phyloP scores from a whole-genome alignment of 202 grass and related monocot genomes.

The Brachypodium distachyon region DNA sequence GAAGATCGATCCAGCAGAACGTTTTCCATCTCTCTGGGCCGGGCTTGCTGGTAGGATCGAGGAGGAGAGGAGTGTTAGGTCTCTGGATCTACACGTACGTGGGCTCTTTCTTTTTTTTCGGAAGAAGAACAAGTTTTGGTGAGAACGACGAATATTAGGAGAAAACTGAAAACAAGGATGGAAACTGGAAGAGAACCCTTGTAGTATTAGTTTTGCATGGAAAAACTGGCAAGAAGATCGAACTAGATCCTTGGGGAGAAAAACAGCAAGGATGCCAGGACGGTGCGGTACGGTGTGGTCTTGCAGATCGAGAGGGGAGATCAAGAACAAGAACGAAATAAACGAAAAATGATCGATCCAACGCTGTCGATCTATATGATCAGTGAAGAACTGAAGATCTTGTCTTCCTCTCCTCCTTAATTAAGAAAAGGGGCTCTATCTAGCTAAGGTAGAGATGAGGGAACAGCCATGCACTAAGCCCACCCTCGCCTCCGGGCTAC shows the following conservation, averaged over 20 bases:
- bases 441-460: slow-evolving; percentile 16
- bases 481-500: slow-evolving; percentile 41
- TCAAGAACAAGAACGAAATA: neutral
- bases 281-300: neutral
- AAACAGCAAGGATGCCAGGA: slow-evolving; percentile 49
- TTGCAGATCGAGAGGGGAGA: slow-evolving; percentile 6
- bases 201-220: slow-evolving; percentile 12
- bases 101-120: neutral
- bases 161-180: neutral
- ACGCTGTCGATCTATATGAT: slow-evolving; percentile 12
- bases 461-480: slow-evolving; percentile 41
- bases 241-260: slow-evolving; percentile 32
- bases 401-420: too few species aligned
- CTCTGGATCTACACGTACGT: neutral
- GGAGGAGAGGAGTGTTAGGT: neutral
- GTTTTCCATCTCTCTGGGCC: slow-evolving; percentile 41
- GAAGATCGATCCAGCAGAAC: slow-evolving; percentile 38
- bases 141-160: neutral
- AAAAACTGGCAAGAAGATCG: slow-evolving; percentile 12
- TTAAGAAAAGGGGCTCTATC: neutral
- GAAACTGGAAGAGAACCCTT: slow-evolving; percentile 8
- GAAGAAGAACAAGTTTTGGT: neutral
- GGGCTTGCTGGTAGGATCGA: neutral
- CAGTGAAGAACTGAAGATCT: neutral
- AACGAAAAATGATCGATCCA: neutral